Conservation (phyloP, 2,329 filamentous ascomycete species). For the Fusarium devonianum region DNA sequence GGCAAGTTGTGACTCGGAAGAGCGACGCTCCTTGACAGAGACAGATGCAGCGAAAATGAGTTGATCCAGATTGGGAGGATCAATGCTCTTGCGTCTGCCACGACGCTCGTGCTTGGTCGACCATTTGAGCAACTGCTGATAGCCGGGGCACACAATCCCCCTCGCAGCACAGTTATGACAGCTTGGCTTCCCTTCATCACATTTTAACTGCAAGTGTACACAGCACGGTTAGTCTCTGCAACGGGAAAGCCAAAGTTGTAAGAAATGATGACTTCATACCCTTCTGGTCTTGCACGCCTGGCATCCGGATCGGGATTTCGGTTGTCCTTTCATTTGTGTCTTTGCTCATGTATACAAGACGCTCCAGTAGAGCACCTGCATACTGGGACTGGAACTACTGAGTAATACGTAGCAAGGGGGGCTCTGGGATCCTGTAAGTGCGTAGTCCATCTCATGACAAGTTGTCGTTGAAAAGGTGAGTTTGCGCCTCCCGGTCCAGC, state of each 20-base stretch:
- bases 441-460: not conserved
- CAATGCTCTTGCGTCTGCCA: not conserved
- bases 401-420: too few relatives aligned
- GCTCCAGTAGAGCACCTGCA: too few relatives aligned
- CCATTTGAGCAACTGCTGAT: constrained; percentile 29
- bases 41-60: constrained; percentile 24
- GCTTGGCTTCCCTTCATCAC: constrained; percentile 20
- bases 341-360: not conserved
- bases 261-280: not conserved
- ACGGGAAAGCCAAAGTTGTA: not conserved
- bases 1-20: not conserved
- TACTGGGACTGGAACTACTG: too few relatives aligned
- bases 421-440: too few relatives aligned
- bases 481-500: too few relatives aligned
- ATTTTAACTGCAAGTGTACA: constrained; percentile 21
- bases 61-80: constrained; percentile 20
- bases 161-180: constrained; percentile 17
- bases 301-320: constrained; percentile 25
- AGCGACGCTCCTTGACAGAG: constrained; percentile 7
- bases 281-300: constrained; percentile 22
- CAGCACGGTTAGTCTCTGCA: not conserved
- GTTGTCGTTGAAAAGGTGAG: constrained; percentile 14
- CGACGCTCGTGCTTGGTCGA: constrained; percentile 27
- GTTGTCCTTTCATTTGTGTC: constrained; percentile 15
- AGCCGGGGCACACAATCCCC: constrained; percentile 17